Conservation (phyloP, 805 yeast species). For the Vanderwaltozyma polyspora region DNA sequence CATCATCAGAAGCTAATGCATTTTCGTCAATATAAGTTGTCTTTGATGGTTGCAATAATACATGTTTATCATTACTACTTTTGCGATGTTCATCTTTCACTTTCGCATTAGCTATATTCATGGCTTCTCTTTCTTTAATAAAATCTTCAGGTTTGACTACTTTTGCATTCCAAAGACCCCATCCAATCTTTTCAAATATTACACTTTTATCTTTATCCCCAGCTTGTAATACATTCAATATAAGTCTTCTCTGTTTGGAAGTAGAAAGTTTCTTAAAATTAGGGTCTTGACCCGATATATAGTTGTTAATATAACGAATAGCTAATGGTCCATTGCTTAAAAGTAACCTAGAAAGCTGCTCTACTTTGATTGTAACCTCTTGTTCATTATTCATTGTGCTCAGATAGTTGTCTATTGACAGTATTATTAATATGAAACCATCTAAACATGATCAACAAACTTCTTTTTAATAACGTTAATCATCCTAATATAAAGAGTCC, state of each 20-base stretch:
- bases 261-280: slow-evolving; percentile 71
- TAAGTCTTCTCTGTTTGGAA: slow-evolving; percentile 80
- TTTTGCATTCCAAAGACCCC: slow-evolving; percentile 90
- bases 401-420: no score
- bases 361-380: slow-evolving; percentile 73
- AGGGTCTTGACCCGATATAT: slow-evolving; percentile 58
- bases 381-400: no score
- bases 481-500: no score
- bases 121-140: slow-evolving; percentile 31
- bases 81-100: slow-evolving; percentile 30
- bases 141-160: slow-evolving; percentile 25
- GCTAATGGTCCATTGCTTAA: slow-evolving; percentile 77
- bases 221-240: slow-evolving; percentile 76
- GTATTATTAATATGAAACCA: no score
- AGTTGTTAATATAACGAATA: slow-evolving; percentile 76
- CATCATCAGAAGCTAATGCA: slow-evolving; percentile 25
- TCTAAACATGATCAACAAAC: no score
- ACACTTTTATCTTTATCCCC: slow-evolving; percentile 43
- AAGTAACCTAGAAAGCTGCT: slow-evolving; percentile 57
- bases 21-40: slow-evolving; percentile 30
- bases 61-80: neutral
- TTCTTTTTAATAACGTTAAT: no score
- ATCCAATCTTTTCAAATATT: slow-evolving; percentile 86
- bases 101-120: slow-evolving; percentile 28
- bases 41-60: neutral